Conservation (phyloP, 495 filamentous ascomycete genomes). For the Podospora didyma region DNA sequence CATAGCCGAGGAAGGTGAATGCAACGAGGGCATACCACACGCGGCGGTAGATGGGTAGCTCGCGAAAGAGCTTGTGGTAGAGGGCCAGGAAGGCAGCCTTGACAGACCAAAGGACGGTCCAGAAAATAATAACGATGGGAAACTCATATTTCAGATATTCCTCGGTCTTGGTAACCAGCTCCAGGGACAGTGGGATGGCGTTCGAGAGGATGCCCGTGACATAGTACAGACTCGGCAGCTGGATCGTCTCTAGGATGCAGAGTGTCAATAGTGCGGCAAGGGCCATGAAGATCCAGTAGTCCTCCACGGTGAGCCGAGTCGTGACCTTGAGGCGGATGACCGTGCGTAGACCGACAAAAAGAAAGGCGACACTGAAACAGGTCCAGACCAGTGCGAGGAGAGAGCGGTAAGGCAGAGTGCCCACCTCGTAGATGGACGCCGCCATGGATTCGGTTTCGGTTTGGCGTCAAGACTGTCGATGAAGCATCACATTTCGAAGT, state of each 20-base stretch:
- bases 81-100: constrained; percentile 47
- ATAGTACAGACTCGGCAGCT: constrained; percentile 40
- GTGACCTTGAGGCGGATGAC: constrained; percentile 31
- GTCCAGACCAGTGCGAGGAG: constrained; percentile 32
- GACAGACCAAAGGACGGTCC: constrained; percentile 44
- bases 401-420: constrained; percentile 20
- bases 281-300: constrained; percentile 41
- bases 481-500: background rate
- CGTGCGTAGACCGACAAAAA: constrained; percentile 37
- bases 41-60: constrained; percentile 33
- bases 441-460: background rate
- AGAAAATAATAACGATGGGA: constrained; percentile 45
- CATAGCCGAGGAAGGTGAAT: constrained; percentile 36
- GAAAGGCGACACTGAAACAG: constrained; percentile 31
- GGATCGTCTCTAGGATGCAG: constrained; percentile 41
- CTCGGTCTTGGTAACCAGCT: constrained; percentile 21
- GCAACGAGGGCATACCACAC: constrained; percentile 34
- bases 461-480: background rate
- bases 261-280: constrained; percentile 33
- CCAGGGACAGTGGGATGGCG: constrained; percentile 20
- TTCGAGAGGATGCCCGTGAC: constrained; percentile 27
- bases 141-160: constrained; percentile 38
- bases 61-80: constrained; percentile 41
- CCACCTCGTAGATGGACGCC: constrained; percentile 10
- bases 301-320: constrained; percentile 32